Evolutionary conservation across 441 rosid genomes (phyloP), one percentile per base, ranked within the genome.

Genomic region (Corymbia calophylla): DNA sequence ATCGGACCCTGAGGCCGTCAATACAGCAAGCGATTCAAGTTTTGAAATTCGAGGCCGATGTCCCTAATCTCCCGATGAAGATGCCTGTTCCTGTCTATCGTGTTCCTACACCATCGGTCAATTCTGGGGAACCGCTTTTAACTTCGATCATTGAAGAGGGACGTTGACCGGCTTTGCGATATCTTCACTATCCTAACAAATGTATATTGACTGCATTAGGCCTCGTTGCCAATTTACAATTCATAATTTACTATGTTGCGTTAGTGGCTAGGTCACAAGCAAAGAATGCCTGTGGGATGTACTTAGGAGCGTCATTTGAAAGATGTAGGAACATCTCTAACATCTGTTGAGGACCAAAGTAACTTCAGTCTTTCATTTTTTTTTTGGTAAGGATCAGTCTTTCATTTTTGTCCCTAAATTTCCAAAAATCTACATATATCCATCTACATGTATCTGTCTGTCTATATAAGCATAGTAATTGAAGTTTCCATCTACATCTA

Each of bases 1-100:
- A 92, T 73, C 68, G 47, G 39, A 87, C 19, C 35, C 29, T 68
- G 47, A 91, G 95, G 92, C 94, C 94, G 0, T 89, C 94, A 7
- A 81, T 95, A 11, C 92, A 92, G 56, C 96, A 93, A 87, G 97
- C 91, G 27, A 94, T 95, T 53, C 95, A 94, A n/a, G 96, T 94
- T n/a, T 58, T 96, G 35, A 93, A 93, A n/a, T 93, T 91, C 29
- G 95, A 96, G 84, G 92, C 92, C 3, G 89, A 91, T 2, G 4
- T 93, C 29, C 97, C 96, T 32, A 58, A 87, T 73, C 94, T 94
- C 68, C 96, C 95, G 6, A 17, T 47, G 87, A 91, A 90, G 88
- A 93, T 92, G 92, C 94, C 93, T 53, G 93, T 92, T 87, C 94
- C 95, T 58, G 48, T 88, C 56, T 93, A 91, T 88, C 90, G 90